Evolutionary conservation across 805 yeast genomes (phyloP), one percentile per base, ranked within the genome.

Genomic region (Saccharomycopsis guyanensis): DNA sequence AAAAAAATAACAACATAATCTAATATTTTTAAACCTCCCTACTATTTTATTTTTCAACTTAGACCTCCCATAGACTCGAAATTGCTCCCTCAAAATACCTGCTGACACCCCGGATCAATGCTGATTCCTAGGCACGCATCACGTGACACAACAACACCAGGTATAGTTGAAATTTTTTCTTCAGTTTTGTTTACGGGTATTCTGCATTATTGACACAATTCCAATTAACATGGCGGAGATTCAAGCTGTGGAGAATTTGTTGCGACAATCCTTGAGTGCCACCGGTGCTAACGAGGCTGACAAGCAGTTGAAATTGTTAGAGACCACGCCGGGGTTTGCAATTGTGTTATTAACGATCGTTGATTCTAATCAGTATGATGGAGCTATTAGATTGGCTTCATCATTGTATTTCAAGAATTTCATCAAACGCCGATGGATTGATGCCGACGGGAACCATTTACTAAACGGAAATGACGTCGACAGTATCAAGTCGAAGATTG

Each of bases 371-470:
- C 70, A 71, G 36, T 58, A 80, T 36, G 71, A 74, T 2, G 59
- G 62, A 3, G 68, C 84, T 1, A 75, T 83, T 1, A 72, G 97
- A 51, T 68, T 89, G 40, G 96, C 98, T 1, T 95, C 86, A 16
- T 87, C 96, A 1, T 67, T 94, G 44, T 88, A 83, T 64, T 87
- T 93, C 66, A 93, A 93, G 62, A 93, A 93, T 61, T 73, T 87
- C 51, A 72, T 93, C 53, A 82, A 76, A 56, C 70, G 96, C 43
- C 81, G 75, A 56, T 93, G 96, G 97, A 80, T 84, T 42, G 88
- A 88, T 62, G 95, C 86, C 54, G 83, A 86, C 45, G 97, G 98
- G 4, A 74, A 73, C 42, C 81, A 93, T 59, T 58, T 79, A 47
- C 67, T 89, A 24, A 70, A 80, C 1, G 50, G 58, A 0, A 64